A percentile compares a stretch with the other conserved stretches of the same genome.
Conservation (phyloP, 2,329 filamentous ascomycete genomes). For the Lachnellula hyalina region DNA sequence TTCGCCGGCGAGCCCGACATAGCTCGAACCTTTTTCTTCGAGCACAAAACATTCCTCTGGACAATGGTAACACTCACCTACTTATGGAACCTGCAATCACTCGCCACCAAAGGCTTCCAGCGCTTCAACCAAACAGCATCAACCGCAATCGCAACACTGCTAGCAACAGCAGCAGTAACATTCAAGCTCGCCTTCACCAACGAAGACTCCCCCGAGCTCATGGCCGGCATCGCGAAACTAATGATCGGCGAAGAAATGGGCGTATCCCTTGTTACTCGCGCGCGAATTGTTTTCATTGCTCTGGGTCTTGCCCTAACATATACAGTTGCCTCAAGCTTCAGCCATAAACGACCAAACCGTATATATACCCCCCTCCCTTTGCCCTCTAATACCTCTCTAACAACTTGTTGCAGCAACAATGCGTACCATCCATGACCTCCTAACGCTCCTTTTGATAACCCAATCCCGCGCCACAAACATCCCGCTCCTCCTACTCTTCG, state of each 20-base stretch:
- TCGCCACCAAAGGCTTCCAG: constrained; percentile 23
- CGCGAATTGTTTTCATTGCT: constrained; percentile 44
- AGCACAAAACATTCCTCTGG: constrained; percentile 69
- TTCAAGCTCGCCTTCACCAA: constrained; percentile 91
- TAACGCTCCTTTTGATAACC: constrained; percentile 75
- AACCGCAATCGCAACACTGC: constrained; percentile 32
- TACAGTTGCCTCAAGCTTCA: constrained; percentile 40
- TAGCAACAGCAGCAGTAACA: constrained; percentile 56
- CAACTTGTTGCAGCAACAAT: constrained; percentile 20
- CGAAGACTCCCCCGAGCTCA: constrained; percentile 81
- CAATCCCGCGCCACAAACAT: constrained; percentile 83
- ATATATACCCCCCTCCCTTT: not conserved
- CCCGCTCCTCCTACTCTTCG: constrained; percentile 75
- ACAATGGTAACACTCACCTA: constrained; percentile 65
- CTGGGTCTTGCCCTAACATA: constrained; percentile 34
- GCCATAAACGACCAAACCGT: constrained; percentile 20
- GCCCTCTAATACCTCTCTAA: not conserved
- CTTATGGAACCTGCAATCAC: constrained; percentile 38
- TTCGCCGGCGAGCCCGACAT: constrained; percentile 88
- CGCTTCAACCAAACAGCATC: constrained; percentile 26
- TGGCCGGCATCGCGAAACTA: constrained; percentile 39
- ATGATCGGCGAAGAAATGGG: constrained; percentile 23
- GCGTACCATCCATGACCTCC: constrained; percentile 59
- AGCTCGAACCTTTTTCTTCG: constrained; percentile 62
- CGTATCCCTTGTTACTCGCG: constrained; percentile 28